These are phyloP conservation scores for Syncephalastrum sp. DNA, from an alignment of 371 early-diverging fungal genomes.

Conservation along the genomic window DNA sequence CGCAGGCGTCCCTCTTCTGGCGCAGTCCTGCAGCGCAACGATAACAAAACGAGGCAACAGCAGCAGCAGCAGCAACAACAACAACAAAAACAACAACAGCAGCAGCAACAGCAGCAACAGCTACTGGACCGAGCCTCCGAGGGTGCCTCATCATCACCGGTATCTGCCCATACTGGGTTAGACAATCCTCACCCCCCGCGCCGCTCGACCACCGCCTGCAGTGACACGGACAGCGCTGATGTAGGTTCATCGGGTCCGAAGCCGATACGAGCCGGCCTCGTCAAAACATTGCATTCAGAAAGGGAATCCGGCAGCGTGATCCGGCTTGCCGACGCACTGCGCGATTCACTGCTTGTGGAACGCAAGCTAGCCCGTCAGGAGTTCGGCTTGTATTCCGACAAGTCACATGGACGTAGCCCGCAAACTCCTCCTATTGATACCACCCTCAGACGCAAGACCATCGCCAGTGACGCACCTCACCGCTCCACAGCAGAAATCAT, in stretches of 20 bases:
- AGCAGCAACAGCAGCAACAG: slow-evolving; percentile 1
- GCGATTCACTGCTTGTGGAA: slow-evolving; percentile 34
- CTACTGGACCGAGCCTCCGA: slow-evolving; percentile 2
- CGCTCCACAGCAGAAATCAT: slow-evolving; percentile 13
- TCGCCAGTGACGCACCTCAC: slow-evolving; percentile 5
- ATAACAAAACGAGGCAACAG: background rate
- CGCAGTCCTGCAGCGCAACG: slow-evolving; percentile 2
- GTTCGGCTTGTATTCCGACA: slow-evolving; percentile 23
- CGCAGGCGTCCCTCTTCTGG: slow-evolving; percentile 6
- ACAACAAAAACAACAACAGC: too few species aligned
- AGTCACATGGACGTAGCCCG: slow-evolving; percentile 13
- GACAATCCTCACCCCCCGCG: too few species aligned
- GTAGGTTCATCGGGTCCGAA: too few species aligned
- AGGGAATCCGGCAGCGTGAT: slow-evolving; percentile 8
- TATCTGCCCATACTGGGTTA: too few species aligned
- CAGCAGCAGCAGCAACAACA: background rate
- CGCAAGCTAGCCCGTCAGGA: slow-evolving; percentile 29
- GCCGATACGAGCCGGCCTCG: too few species aligned
- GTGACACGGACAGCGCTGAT: too few species aligned
- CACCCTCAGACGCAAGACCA: slow-evolving; percentile 5
- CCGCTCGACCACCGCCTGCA: too few species aligned
- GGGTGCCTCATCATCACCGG: background rate
- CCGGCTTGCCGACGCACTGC: slow-evolving; percentile 32
- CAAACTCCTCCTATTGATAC: slow-evolving; percentile 12
- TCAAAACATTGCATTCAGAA: too few species aligned